Evolutionary conservation across 768 basidiomycete species (phyloP), one percentile per base, ranked within the genome.

Genomic region (Boletus reticuloceps): DNA sequence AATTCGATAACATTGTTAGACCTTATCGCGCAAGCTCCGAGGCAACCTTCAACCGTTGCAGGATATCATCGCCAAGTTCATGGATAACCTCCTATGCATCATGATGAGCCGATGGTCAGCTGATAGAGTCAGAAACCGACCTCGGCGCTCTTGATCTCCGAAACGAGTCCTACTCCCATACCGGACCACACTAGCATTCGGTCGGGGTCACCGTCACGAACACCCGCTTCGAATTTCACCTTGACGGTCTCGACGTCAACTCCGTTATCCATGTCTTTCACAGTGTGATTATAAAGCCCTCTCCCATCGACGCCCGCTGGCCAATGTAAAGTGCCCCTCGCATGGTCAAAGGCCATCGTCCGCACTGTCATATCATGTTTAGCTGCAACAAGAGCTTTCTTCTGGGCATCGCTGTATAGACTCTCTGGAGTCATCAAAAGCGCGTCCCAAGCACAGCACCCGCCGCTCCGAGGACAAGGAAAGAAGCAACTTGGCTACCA

Each of bases 401-500:
- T 82, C 61, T 88, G 84, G 1, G 63, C 62, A 41, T 78, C 74
- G 27, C 75, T 74, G 69, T 86, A 88, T 12, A 79, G 69, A 58
- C 84, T 74, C 72, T 91, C 89, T 5, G 79, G 77, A 1, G 88
- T 81, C 55, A 86, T 74, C 46, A 89, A 70, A 92, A 89, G 8
- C 89, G 85, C 0, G 91, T 93, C 50, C 91, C 91, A 20, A 86
- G 64, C 31, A 85, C 85, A 11, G 72, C 84, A 4, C 86, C 91
- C 22, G 83, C 74, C 3, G 83, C 87, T 14, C 90, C 90, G 34
- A 88, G 77, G 6, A 79, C 69, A 51, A 94, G 79, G 42, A 85
- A 66, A 5, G 84, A 75, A 34, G 88, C 86, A 45, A 90, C 65
- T 52, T 91, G 86, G 0, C 75, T 65, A 17, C 90, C 88, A 27